These are phyloP conservation scores for Saururus chinensis DNA, from an alignment of 164 flowering plant species.

Conservation along the genomic window DNA sequence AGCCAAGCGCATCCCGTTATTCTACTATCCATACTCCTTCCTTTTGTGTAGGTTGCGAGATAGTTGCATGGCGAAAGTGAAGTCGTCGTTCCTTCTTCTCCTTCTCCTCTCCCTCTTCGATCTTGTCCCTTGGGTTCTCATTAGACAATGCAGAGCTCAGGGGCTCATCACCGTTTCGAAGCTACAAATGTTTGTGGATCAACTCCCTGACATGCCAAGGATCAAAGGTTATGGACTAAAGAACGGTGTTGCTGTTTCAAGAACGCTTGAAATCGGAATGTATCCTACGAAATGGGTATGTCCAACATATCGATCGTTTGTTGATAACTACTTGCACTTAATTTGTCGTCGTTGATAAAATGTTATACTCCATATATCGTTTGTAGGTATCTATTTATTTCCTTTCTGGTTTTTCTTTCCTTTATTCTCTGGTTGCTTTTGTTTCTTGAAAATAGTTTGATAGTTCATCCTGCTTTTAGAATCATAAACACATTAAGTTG, in stretches of 20 bases:
- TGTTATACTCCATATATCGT: background rate
- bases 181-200: slow-evolving; percentile 72
- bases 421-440: no score
- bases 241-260: slow-evolving; percentile 35
- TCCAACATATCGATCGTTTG: background rate
- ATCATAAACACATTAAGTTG: no score
- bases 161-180: slow-evolving; percentile 21
- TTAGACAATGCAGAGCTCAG: slow-evolving; percentile 3
- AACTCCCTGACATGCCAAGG: slow-evolving; percentile 66
- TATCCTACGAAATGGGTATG: slow-evolving; percentile 60
- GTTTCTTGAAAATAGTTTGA: no score
- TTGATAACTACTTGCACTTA: background rate
- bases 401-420: no score
- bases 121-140: background rate
- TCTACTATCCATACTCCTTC: no score
- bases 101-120: background rate
- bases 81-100: background rate
- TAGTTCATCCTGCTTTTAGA: no score
- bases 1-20: no score
- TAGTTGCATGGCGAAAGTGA: background rate
- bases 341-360: background rate
- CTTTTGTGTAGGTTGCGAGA: no score
- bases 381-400: no score
- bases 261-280: slow-evolving; percentile 61
- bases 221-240: slow-evolving; percentile 28